Evolutionary conservation across 306 rosid species (phyloP).

Genomic region (Lathyrus aphaca): DNA sequence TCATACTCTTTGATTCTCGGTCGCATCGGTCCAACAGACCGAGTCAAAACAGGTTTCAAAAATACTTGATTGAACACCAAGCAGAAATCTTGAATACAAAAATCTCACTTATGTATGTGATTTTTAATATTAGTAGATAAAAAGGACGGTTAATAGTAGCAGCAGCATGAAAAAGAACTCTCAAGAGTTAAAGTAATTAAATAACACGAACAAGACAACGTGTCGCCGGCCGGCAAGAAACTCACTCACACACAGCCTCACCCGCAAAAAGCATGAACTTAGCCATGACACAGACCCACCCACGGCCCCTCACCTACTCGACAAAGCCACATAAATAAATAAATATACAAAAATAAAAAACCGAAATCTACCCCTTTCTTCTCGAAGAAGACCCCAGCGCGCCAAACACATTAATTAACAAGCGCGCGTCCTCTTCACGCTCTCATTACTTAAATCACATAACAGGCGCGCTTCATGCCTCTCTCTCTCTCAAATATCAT

Average conservation of each 20-base stretch:
- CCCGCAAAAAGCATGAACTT: constrained; percentile 2
- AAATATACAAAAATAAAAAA: neutral
- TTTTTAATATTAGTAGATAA: too few species aligned
- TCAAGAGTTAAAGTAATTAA: neutral
- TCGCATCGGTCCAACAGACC: too few species aligned
- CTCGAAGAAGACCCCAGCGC: constrained; percentile 13
- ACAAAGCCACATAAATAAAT: neutral
- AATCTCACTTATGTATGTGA: too few species aligned
- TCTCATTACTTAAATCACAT: neutral
- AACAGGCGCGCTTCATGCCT: constrained; percentile 53
- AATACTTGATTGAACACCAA: too few species aligned
- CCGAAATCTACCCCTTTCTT: neutral
- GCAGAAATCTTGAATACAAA: too few species aligned
- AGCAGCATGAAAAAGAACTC: constrained; percentile 10
- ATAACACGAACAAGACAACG: neutral
- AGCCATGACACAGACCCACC: constrained; percentile 1
- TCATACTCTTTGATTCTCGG: too few species aligned
- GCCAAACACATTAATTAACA: constrained; percentile 19
- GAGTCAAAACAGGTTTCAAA: too few species aligned
- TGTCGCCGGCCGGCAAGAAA: neutral
- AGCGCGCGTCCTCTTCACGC: constrained; percentile 43
- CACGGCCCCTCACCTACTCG: neutral
- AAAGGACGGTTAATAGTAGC: neutral
- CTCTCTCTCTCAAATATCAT: constrained; percentile 36
- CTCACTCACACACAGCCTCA: neutral